Conservation (phyloP, 148 eudicot species). For the Vaccinium corymbosum region DNA sequence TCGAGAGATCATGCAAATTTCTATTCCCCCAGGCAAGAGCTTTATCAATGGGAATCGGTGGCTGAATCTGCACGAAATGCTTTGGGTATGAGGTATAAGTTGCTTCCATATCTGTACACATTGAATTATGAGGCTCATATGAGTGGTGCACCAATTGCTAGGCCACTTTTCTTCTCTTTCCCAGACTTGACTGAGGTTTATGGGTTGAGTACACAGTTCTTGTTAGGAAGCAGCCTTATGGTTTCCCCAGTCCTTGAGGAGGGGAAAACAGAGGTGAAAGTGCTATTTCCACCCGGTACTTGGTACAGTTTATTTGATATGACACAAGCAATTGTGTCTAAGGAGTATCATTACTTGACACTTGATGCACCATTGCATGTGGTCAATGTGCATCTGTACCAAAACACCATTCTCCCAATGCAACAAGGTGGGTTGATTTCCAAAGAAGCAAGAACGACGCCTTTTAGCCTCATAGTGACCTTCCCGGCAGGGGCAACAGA, state of each 20-base stretch:
- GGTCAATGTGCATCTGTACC: conserved; percentile 76
- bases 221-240: conserved; percentile 81
- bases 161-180: conserved; percentile 88
- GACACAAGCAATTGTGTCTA: conserved; percentile 54
- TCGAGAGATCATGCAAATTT: conserved; percentile 94
- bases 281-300: conserved; percentile 73
- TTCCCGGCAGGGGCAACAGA: conserved; percentile 63
- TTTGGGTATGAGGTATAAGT: conserved; percentile 87
- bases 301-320: conserved; percentile 85
- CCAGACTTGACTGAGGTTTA: conserved; percentile 53
- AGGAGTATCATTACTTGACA: conserved; percentile 39
- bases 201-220: conserved; percentile 81
- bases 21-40: conserved; percentile 90
- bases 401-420: conserved; percentile 82
- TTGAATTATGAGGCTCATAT: conserved; percentile 83
- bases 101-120: conserved; percentile 84
- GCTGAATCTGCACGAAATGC: conserved; percentile 92
- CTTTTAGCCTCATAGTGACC: conserved; percentile 70
- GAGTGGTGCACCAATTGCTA: conserved; percentile 82
- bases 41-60: conserved; percentile 86
- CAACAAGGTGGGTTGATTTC: conserved; percentile 82
- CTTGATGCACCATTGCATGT: conserved; percentile 75
- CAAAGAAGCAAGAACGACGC: conserved; percentile 80
- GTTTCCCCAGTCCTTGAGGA: conserved; percentile 78
- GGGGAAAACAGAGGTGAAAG: conserved; percentile 62